A percentile compares a stretch with the other conserved stretches of the same genome.
Evolutionary conservation across 2,329 filamentous ascomycete genomes (phyloP).

Genomic region (Venturia pyrina): DNA sequence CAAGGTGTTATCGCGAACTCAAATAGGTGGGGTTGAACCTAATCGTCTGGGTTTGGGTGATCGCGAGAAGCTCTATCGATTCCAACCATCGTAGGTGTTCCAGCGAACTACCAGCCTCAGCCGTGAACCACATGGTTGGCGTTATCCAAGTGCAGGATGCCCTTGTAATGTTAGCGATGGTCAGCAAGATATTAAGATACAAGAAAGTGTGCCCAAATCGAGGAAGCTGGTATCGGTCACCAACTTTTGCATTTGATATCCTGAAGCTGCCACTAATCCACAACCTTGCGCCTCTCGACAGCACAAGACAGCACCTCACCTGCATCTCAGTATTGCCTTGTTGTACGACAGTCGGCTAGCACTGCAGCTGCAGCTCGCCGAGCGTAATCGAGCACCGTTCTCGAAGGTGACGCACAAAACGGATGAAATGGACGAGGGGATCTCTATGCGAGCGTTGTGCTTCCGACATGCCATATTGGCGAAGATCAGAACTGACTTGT

Average conservation of each 20-base stretch:
- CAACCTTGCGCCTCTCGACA: not conserved
- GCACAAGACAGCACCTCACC: not conserved
- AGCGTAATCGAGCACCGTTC: not conserved
- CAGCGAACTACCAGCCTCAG: too few species aligned
- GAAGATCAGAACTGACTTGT: not conserved
- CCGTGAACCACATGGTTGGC: too few species aligned
- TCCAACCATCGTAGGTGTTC: not conserved
- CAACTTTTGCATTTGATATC: not conserved
- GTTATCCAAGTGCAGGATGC: not conserved
- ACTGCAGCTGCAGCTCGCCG: not conserved
- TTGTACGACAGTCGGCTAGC: not conserved
- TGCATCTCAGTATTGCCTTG: not conserved
- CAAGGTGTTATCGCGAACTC: not conserved
- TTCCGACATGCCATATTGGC: too few species aligned
- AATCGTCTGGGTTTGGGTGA: not conserved
- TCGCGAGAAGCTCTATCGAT: not conserved
- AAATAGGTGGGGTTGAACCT: not conserved
- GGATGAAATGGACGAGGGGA: too few species aligned
- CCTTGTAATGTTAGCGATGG: not conserved
- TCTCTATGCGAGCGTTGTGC: too few species aligned
- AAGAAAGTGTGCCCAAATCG: not conserved
- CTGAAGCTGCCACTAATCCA: not conserved
- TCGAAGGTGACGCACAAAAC: not conserved
- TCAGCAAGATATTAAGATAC: not conserved
- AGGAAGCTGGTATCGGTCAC: not conserved